Base-by-base conservation (phyloP, 2,329 filamentous ascomycete species). In the Rhynchosporium agropyri region DNA sequence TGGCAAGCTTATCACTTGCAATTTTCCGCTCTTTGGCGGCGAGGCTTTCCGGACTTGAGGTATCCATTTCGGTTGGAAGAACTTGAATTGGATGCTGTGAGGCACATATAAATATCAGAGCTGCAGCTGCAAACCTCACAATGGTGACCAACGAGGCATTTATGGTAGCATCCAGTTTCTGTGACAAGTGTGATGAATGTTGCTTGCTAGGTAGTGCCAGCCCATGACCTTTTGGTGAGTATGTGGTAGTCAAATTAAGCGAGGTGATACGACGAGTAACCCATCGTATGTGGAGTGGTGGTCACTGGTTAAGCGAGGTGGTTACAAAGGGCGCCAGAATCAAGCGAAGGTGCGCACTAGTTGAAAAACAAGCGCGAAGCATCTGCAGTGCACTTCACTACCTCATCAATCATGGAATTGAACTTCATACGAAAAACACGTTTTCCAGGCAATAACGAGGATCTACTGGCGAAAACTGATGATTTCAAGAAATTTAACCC, bases 71-170 rank as follows among this genome's bases (percentile, higher is more conserved):
- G 6, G 49, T 51, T 51, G 49, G 49, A 13, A 36, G 15, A 13
- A 36, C 6, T 51, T 3, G 49, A 20, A 36, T 51, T 33, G 4
- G 31, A 51, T 51, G 3, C 13, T 51, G 13, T 6, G 13, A 51
- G 29, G 49, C 15, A 51, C 13, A 29, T 33, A 36, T 33, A 51
- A 51, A 36, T 20, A 36, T 6, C 31, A 33, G 49, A 36, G 49
- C 29, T 51, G 13, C 13, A 51, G 49, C 13, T 51, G 49, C 20
- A 48, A 48, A 48, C 20, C 28, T 46, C n/a, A 26, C 3, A 33
- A 50, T 50, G 4, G 29, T 0, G 80, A 43, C 33, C 1, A 36
- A 5, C 15, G 36, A 51, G 49, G 13, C 29, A 15, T 51, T 51
- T 51, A 51, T 51, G 13, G 13, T 51, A 51, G 49, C 29, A 51